phyloP scores from a whole-genome alignment of 2,329 filamentous ascomycete species.

The Amesomyces nigricolor region DNA sequence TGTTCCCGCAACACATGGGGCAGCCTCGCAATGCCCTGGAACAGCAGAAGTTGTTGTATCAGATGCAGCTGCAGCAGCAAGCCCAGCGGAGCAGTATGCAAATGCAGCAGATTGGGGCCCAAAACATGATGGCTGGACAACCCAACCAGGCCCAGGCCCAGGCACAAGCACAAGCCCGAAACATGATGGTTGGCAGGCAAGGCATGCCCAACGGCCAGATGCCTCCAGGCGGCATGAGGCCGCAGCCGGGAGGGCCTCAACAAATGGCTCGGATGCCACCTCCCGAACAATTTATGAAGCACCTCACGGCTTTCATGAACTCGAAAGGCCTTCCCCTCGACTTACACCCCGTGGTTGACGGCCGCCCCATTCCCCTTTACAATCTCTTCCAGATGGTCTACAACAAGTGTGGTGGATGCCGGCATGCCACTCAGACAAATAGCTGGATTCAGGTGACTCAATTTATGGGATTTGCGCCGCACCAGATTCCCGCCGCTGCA shows the following conservation, averaged over 20 bases:
- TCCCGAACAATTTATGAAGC: conserved; percentile 70
- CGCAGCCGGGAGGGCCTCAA: conserved; percentile 40
- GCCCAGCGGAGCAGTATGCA: conserved; percentile 53
- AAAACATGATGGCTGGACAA: conserved; percentile 28
- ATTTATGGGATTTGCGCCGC: conserved; percentile 54
- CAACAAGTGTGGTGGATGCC: conserved; percentile 67
- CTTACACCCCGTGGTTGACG: conserved; percentile 64
- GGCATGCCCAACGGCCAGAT: conserved; percentile 54
- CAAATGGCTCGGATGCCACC: conserved; percentile 38
- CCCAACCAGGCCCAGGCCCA: conserved; percentile 16
- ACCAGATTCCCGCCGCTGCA: conserved; percentile 60
- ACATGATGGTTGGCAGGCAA: conserved; percentile 47
- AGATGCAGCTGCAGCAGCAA: conserved; percentile 56
- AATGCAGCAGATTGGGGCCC: conserved; percentile 31
- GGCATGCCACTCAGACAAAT: conserved; percentile 62
- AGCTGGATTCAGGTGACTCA: conserved; percentile 70
- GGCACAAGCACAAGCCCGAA: conserved; percentile 29
- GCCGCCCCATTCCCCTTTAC: conserved; percentile 68
- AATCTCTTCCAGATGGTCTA: conserved; percentile 72
- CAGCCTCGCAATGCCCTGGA: conserved; percentile 55
- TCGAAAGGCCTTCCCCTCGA: conserved; percentile 69
- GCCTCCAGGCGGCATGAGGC: conserved; percentile 35
- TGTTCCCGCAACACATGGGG: conserved; percentile 35
- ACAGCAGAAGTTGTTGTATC: conserved; percentile 72
- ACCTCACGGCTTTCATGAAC: conserved; percentile 71